phyloP scores from a whole-genome alignment of 441 rosid genomes.

The Kokia cookei region DNA sequence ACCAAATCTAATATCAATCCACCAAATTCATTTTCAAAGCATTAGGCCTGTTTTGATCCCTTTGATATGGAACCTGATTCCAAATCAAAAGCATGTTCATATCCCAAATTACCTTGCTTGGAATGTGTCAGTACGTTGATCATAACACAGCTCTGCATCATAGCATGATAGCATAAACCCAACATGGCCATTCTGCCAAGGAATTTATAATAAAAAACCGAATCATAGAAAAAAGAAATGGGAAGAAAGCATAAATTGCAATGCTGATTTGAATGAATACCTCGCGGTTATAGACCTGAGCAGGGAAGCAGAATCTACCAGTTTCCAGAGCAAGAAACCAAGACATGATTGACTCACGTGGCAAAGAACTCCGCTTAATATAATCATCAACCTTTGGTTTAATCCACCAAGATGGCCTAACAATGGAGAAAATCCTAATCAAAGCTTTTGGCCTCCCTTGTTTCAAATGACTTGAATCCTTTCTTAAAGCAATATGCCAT shows the following conservation, averaged over 20 bases:
- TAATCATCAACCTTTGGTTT: conserved; percentile 29
- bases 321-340: conserved; percentile 86
- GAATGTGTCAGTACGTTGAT: conserved; percentile 64
- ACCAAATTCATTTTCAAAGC: neutral
- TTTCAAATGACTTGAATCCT: conserved; percentile 25
- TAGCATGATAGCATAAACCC: conserved; percentile 95
- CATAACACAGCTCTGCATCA: conserved; percentile 89
- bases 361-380: conserved; percentile 30
- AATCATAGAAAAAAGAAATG: neutral
- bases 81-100: neutral
- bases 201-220: neutral
- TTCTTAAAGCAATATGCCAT: conserved; percentile 39
- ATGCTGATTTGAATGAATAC: too few relatives aligned
- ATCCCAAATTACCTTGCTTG: conserved; percentile 64
- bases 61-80: too few relatives aligned
- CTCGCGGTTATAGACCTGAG: conserved; percentile 95
- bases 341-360: conserved; percentile 71
- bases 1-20: conserved; percentile 1
- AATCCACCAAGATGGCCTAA: conserved; percentile 48
- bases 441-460: conserved; percentile 36
- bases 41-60: too few relatives aligned
- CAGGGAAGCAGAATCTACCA: conserved; percentile 84
- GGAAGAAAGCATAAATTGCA: neutral
- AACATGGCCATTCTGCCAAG: conserved; percentile 73
- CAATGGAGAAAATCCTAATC: conserved; percentile 36